These are phyloP conservation scores for Camellia japonica DNA, from an alignment of 148 eudicot genomes.

Conservation along the genomic window DNA sequence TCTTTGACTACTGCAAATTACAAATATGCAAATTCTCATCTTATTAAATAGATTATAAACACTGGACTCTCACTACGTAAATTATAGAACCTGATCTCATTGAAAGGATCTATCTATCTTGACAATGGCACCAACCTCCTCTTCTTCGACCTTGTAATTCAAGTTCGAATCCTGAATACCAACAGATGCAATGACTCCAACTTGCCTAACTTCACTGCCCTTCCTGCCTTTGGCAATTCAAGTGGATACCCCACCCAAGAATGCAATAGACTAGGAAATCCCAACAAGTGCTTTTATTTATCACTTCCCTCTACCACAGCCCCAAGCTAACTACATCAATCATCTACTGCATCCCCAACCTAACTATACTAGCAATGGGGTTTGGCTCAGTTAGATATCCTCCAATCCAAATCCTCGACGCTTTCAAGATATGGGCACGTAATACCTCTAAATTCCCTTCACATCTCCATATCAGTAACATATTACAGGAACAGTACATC, in stretches of 20 bases:
- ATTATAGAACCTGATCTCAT: neutral
- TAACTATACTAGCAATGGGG: no score
- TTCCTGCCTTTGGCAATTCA: conserved; percentile 71
- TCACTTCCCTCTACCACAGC: neutral
- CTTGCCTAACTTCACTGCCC: conserved; percentile 35
- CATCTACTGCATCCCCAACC: neutral
- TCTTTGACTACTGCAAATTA: neutral
- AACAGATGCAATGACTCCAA: neutral
- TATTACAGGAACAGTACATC: neutral
- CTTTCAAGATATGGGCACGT: neutral
- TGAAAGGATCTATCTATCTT: neutral
- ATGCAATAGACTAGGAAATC: neutral
- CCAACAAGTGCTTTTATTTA: neutral
- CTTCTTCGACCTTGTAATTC: neutral
- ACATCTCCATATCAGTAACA: neutral
- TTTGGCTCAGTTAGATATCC: neutral
- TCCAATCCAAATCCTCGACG: neutral
- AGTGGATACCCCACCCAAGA: conserved; percentile 38
- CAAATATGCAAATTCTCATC: neutral
- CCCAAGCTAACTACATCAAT: neutral
- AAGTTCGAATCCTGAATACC: neutral
- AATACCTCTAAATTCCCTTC: neutral
- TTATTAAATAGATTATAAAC: neutral
- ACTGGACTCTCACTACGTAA: neutral
- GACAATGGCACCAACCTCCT: conserved; percentile 8